Base-by-base conservation (phyloP, 768 basidiomycete species). In the Suillus plorans region DNA sequence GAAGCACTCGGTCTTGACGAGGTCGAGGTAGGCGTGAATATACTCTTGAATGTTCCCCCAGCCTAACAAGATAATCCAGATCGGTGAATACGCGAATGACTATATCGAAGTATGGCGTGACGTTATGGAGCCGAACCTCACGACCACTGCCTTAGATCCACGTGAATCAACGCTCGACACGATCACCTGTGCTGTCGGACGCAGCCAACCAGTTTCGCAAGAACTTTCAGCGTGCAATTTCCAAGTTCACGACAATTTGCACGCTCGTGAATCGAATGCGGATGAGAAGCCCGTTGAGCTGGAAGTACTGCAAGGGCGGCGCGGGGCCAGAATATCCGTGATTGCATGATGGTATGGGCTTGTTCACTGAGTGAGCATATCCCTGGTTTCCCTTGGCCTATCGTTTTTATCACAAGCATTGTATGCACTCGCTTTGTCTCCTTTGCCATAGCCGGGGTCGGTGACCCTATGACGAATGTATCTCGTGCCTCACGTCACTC, bases 101-200 rank as follows among this genome's bases (percentile, higher is more conserved):
- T 89, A 88, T 65, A 86, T 88, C 66, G 86, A 92, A 72, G 80
- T 89, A 25, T 86, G 87, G 56, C 84, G 90, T 57, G 85, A 90
- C 69, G 89, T 83, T 69, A 77, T 80, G 18, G 86, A 89, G 68
- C 84, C 82, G 77, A 82, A 77, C 71, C 55, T 77, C 16, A 20
- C 28, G 67, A 57, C 61, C 53, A 12, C 10, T n/a, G n/a, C n/a
- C 20, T 28, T 58, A 63, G 64, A 52, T 36, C 59, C 61, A 4
- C 62, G 52, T 13, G 67, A 18, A 14, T 68, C 67, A 34, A 67
- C 67, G 25, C 31, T 31, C 16, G 56, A 47, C 34, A 37, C 34
- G 13, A 68, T 72, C 1, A 68, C 56, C 12, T 67, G 53, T 45
- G 42, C 55, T 53, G 76, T 20, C 5, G 8, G 77, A 49, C 76